Evolutionary conservation across 805 yeast genomes (phyloP).

Genomic region (Saccharomycopsis vini): DNA sequence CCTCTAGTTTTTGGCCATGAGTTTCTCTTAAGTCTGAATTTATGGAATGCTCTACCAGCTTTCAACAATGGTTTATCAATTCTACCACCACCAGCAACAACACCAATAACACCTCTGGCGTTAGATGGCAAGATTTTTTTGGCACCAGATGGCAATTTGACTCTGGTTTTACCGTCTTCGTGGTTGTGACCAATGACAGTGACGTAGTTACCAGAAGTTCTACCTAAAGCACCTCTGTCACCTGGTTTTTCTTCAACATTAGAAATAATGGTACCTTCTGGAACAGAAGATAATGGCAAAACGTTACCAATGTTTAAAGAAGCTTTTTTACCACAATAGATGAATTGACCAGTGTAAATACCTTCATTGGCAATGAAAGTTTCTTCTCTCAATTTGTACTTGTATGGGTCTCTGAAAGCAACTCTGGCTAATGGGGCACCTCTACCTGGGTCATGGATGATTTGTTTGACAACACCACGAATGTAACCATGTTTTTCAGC

Average conservation of each 20-base stretch:
- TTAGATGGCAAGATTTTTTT: conserved; percentile 92
- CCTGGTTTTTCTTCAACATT: conserved; percentile 98
- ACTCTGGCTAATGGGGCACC: conserved; percentile 99
- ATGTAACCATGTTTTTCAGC: conserved; percentile 99
- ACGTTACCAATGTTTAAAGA: conserved; percentile 95
- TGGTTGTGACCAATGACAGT: conserved; percentile 99
- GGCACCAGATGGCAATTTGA: conserved; percentile 98
- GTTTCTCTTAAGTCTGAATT: conserved; percentile 99
- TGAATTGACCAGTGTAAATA: conserved; percentile 98
- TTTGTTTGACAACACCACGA: conserved; percentile 98
- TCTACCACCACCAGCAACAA: conserved; percentile 99
- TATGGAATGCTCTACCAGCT: conserved; percentile 99
- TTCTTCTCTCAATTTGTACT: conserved; percentile 95
- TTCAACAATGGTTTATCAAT: conserved; percentile 98
- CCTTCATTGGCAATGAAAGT: conserved; percentile 99
- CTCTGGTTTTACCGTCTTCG: conserved; percentile 98
- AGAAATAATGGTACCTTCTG: conserved; percentile 98
- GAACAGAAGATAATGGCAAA: conserved; percentile 92
- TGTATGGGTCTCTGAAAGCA: conserved; percentile 99
- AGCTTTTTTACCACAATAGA: conserved; percentile 98
- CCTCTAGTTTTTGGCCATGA: conserved; percentile 99
- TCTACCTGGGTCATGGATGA: conserved; percentile 99
- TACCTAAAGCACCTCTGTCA: conserved; percentile 99
- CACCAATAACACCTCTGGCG: conserved; percentile 99
- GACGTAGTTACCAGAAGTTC: conserved; percentile 99